Evolutionary conservation across 2,329 filamentous ascomycete species (phyloP).

Genomic region (Beauveria medogensis): DNA sequence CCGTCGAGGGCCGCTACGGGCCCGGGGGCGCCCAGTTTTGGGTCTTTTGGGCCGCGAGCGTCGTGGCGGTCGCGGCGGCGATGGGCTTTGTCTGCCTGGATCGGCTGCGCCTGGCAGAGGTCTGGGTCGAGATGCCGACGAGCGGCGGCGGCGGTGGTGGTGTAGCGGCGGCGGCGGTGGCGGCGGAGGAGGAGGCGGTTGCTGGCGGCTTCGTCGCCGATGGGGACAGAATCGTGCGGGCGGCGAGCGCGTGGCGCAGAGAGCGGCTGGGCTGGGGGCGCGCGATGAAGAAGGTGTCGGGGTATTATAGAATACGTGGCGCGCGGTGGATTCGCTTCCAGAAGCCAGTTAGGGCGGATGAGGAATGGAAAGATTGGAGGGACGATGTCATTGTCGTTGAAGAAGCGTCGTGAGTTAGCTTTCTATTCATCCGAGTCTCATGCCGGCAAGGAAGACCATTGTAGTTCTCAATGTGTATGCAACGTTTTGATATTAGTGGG

Average conservation of each 20-base stretch:
- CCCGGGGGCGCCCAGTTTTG: constrained; percentile 35
- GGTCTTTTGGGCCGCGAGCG: constrained; percentile 39
- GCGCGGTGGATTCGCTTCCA: constrained; percentile 6
- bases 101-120: constrained; percentile 35
- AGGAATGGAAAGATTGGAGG: neutral
- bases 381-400: neutral
- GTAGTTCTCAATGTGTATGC: too few relatives aligned
- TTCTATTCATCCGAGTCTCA: too few relatives aligned
- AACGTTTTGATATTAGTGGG: neutral
- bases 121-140: constrained; percentile 37
- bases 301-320: constrained; percentile 21
- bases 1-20: constrained; percentile 37
- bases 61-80: constrained; percentile 31
- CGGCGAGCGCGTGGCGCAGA: constrained; percentile 32
- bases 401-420: neutral
- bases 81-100: constrained; percentile 39
- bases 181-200: constrained; percentile 11
- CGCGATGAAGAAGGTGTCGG: constrained; percentile 33
- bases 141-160: constrained; percentile 15
- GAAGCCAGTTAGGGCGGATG: neutral
- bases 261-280: constrained; percentile 39
- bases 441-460: too few relatives aligned
- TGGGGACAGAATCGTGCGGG: constrained; percentile 15
- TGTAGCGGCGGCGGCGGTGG: constrained; percentile 18
- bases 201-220: neutral